Percentiles rank a stretch among this genome's conserved stretches.
phyloP scores from a whole-genome alignment of 2,329 filamentous ascomycete species.

The Bipolaris sorokiniana region DNA sequence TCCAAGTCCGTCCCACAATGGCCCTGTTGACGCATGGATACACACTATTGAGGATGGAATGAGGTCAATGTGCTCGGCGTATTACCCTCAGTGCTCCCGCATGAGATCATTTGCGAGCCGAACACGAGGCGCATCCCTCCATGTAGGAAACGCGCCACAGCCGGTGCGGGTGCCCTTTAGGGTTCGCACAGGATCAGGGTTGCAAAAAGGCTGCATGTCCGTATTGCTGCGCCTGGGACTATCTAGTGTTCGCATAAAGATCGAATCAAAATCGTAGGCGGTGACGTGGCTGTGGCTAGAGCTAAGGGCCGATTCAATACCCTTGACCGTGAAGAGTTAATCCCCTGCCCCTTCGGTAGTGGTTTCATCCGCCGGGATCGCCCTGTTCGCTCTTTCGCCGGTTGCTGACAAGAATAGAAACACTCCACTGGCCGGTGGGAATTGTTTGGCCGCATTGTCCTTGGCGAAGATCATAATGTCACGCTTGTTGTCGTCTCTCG shows the following conservation, averaged over 20 bases:
- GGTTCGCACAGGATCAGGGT: not conserved
- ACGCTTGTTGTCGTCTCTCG: not conserved
- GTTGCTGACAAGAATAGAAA: not conserved
- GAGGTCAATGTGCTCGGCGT: constrained; percentile 23
- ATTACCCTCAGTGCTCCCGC: constrained; percentile 17
- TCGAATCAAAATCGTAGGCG: constrained; percentile 7
- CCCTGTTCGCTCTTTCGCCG: not conserved
- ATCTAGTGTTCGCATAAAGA: constrained; percentile 3
- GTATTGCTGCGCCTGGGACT: not conserved
- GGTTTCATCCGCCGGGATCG: not conserved
- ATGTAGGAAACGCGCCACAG: constrained; percentile 8
- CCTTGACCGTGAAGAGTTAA: constrained; percentile 3
- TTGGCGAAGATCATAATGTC: not conserved
- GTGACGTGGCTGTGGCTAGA: constrained; percentile 8
- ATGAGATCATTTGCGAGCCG: constrained; percentile 26
- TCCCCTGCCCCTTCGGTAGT: constrained; percentile 1
- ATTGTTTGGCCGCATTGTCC: not conserved
- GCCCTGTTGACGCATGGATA: not conserved
- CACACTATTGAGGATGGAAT: not conserved
- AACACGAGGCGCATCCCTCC: constrained; percentile 21
- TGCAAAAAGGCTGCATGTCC: not conserved
- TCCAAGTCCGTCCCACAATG: not conserved
- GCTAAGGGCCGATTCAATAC: not conserved
- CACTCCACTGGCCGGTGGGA: not conserved
- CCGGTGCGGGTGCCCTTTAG: not conserved